phyloP scores from a whole-genome alignment of 345 rosid species.

The Arabis hirsuta region DNA sequence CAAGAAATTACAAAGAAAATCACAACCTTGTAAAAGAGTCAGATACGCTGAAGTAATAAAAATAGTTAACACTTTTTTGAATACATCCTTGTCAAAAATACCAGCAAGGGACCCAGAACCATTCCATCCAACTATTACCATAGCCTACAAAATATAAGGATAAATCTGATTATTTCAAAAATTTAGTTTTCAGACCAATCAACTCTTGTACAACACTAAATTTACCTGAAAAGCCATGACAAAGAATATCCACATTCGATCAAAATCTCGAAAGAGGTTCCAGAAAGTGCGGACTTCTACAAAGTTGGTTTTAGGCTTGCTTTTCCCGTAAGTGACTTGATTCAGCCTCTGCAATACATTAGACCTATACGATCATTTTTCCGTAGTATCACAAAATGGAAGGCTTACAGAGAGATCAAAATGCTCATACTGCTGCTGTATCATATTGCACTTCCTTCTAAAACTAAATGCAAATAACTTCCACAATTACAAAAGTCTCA shows the following conservation, averaged over 20 bases:
- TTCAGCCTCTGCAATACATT: conserved; percentile 57
- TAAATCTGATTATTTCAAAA: conserved; percentile 3
- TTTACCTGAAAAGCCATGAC: conserved; percentile 89
- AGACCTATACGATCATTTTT: conserved; percentile 26
- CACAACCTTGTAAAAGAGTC: conserved; percentile 79
- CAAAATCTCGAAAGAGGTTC: conserved; percentile 94
- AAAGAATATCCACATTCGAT: conserved; percentile 97
- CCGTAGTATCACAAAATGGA: conserved; percentile 23
- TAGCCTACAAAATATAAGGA: conserved; percentile 64
- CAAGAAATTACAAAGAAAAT: conserved; percentile 3
- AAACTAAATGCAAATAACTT: conserved; percentile 20
- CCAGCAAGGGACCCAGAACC: conserved; percentile 69
- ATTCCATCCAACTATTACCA: conserved; percentile 89
- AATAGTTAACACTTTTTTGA: conserved; percentile 71
- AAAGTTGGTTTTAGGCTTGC: conserved; percentile 88
- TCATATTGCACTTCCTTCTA: conserved; percentile 8
- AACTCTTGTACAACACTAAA: conserved; percentile 17
- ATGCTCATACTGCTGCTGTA: neutral
- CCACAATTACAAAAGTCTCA: neutral
- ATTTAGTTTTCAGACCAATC: conserved; percentile 15
- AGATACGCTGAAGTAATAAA: conserved; percentile 88
- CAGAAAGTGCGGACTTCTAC: conserved; percentile 97
- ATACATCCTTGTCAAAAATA: conserved; percentile 68
- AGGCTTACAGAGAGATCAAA: neutral
- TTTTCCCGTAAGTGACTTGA: conserved; percentile 52